A percentile compares a stretch with the other conserved stretches of the same genome.
Conservation (phyloP, 306 rosid genomes). For the Glycine latifolia region DNA sequence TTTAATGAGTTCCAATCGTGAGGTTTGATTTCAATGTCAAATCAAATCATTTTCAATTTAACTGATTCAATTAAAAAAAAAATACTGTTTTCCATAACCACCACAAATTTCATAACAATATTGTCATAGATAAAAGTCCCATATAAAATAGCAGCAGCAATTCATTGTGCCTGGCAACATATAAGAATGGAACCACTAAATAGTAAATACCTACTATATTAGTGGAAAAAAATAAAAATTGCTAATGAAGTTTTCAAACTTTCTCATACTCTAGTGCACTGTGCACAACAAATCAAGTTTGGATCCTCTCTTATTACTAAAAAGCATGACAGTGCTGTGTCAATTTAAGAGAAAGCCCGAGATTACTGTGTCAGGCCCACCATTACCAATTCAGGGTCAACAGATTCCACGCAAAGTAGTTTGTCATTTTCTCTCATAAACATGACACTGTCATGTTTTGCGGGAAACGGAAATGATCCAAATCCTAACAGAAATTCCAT, state of each 20-base stretch:
- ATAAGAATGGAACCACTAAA: background rate
- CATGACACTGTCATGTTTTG: background rate
- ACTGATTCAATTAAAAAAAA: background rate
- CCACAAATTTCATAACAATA: background rate
- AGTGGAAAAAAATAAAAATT: background rate
- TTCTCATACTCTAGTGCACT: background rate
- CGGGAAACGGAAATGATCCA: background rate
- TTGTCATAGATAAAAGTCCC: background rate
- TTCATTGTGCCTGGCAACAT: too few species aligned
- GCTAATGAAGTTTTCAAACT: background rate
- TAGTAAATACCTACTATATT: background rate
- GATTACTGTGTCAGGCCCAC: background rate
- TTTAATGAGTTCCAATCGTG: background rate
- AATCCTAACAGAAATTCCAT: slow-evolving; percentile 15
- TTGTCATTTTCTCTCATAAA: background rate
- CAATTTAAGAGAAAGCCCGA: background rate
- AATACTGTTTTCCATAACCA: background rate
- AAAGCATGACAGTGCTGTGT: background rate
- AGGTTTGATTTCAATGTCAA: background rate
- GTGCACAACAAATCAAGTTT: background rate
- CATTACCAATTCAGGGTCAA: background rate
- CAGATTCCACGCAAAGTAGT: background rate
- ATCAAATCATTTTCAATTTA: background rate
- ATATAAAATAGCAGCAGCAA: background rate
- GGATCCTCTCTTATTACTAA: background rate